phyloP scores from a whole-genome alignment of 1,139 yeast species.

The Debaryomyces robertsiae region DNA sequence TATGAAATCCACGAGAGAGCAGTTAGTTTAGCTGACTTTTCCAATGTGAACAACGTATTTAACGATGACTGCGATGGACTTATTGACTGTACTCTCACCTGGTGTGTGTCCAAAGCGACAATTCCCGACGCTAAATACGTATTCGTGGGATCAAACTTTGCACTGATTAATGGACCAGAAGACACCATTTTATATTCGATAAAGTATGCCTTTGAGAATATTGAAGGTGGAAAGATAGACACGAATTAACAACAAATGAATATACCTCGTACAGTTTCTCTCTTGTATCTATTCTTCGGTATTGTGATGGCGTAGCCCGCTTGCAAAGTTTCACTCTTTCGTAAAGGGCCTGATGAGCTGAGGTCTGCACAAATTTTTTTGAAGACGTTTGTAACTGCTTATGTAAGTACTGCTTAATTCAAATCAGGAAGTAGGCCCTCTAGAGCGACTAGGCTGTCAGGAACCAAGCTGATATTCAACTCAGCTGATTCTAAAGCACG shows the following conservation, averaged over 20 bases:
- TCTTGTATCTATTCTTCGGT: no score
- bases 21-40: constrained; percentile 55
- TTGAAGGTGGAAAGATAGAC: no score
- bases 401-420: not conserved
- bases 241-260: not conserved
- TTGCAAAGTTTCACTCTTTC: no score
- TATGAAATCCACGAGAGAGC: constrained; percentile 57
- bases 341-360: constrained; percentile 1
- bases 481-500: no score
- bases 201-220: no score
- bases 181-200: constrained; percentile 13
- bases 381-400: constrained; percentile 3
- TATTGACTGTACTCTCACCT: constrained; percentile 64
- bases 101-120: constrained; percentile 74
- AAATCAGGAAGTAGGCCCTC: no score
- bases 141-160: constrained; percentile 58
- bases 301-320: no score
- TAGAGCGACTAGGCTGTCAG: no score
- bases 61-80: constrained; percentile 38
- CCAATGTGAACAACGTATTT: constrained; percentile 51
- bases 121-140: constrained; percentile 66
- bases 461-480: no score
- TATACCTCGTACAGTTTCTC: not conserved
- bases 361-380: constrained; percentile 5
- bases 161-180: constrained; percentile 29